phyloP scores from a whole-genome alignment of 2,329 filamentous ascomycete genomes.

The Lojkania enalia region DNA sequence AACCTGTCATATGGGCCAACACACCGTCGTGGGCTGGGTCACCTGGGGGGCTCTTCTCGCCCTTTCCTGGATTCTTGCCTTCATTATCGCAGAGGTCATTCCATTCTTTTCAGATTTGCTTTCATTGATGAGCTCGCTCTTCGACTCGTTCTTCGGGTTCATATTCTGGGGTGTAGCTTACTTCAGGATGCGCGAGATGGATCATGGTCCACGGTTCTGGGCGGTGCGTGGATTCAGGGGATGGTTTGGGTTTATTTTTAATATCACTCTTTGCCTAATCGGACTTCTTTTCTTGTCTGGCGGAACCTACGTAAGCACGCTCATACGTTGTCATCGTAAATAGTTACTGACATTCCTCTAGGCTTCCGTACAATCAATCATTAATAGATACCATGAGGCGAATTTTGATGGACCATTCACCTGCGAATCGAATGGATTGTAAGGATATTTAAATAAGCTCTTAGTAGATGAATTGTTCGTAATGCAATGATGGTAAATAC shows the following conservation, averaged over 20 bases:
- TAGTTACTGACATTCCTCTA: conserved; percentile 5
- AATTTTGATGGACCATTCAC: conserved; percentile 73
- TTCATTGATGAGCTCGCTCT: conserved; percentile 82
- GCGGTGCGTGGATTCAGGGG: conserved; percentile 58
- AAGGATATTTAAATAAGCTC: too few relatives aligned
- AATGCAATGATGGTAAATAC: too few relatives aligned
- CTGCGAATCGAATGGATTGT: conserved; percentile 70
- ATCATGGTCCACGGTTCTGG: conserved; percentile 59
- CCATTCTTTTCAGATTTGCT: conserved; percentile 82
- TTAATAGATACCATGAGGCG: conserved; percentile 69
- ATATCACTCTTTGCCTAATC: conserved; percentile 71
- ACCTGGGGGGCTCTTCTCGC: conserved; percentile 77
- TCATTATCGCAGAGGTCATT: conserved; percentile 90
- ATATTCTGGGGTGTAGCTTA: conserved; percentile 91
- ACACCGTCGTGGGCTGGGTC: conserved; percentile 80
- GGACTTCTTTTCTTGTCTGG: conserved; percentile 80
- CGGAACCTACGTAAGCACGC: conserved; percentile 73
- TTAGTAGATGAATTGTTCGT: too few relatives aligned
- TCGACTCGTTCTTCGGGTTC: conserved; percentile 92
- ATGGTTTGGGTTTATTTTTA: conserved; percentile 64
- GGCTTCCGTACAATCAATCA: conserved; percentile 68
- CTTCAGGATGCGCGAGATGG: conserved; percentile 71
- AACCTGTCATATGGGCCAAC: conserved; percentile 75
- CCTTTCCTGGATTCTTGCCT: conserved; percentile 80
- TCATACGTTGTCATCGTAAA: neutral